Evolutionary conservation across 1,284 basidiomycete species (phyloP), one percentile per base, ranked within the genome.

Genomic region (Athelia sp.): DNA sequence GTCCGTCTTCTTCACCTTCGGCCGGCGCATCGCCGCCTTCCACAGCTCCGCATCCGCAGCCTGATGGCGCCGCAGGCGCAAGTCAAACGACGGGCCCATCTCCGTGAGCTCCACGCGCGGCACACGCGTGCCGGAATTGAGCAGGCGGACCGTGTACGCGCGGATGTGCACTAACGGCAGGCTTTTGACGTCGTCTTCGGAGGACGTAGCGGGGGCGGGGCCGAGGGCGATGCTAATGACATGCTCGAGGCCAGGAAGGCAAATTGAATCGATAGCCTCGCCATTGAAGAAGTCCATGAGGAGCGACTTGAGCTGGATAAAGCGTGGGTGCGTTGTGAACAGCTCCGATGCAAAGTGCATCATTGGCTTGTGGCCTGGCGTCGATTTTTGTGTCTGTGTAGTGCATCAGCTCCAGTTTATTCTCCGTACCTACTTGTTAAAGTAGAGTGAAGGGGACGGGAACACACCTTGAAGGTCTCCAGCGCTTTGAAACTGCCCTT

Each of bases 281-380:
- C 85, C 92, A 53, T 90, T 90, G 73, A 94, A 93, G 67, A 98
- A 89, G 63, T 89, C 87, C 60, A 98, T 79, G 4, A 99, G 77
- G 62, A 96, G 76, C 1, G 90, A 95, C 74, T 98, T 98, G 61
- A 98, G 79, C 61, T 94, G 92, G n/a, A 84, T 73, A 67, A 88
- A 93, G 3, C 90, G 85, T 3, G 93, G 92, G 66, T 96, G 92
- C 0, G 89, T 85, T 59, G 95, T 92, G 67, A 96, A 98, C 14
- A 96, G 76, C 54, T 93, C 90, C 2, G 91, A 96, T 24, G 92
- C 92, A 65, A 99, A 99, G 64, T 97, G 93, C 74, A 99, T 87
- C 57, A 98, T 70, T 46, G 96, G 95, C 58, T 90, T 86, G 59
- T 93, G 85, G n/a, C 95, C 95, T 24, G 90, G 82, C 3, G 92